Conservation (phyloP, 192 early-diverging fungal species). For the Phycomyces nitens region DNA sequence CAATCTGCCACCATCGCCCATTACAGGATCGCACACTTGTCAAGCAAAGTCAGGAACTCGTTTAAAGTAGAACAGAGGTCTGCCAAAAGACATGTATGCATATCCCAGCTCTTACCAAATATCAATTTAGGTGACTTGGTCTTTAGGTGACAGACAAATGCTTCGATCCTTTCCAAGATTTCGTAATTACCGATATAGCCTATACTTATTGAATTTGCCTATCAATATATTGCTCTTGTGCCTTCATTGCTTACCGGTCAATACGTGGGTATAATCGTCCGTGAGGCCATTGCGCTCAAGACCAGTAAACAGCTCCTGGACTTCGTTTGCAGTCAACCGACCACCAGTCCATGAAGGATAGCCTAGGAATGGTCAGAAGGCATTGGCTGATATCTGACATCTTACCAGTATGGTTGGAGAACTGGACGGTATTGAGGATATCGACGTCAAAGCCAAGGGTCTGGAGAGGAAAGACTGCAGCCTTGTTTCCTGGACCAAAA, state of each 20-base stretch:
- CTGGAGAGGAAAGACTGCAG: slow-evolving; percentile 90
- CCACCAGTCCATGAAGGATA: slow-evolving; percentile 75
- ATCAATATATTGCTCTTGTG: background rate
- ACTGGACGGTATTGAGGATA: slow-evolving; percentile 88
- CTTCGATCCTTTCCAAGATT: slow-evolving; percentile 54
- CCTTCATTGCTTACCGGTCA: slow-evolving; percentile 58
- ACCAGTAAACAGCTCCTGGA: slow-evolving; percentile 69
- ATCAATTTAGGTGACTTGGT: slow-evolving; percentile 42
- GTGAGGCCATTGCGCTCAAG: slow-evolving; percentile 70
- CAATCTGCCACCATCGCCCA: slow-evolving; percentile 83
- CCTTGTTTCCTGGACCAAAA: slow-evolving; percentile 70
- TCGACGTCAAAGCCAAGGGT: slow-evolving; percentile 89
- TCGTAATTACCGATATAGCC: slow-evolving; percentile 82
- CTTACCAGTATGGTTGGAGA: slow-evolving; percentile 88
- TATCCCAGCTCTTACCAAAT: slow-evolving; percentile 42
- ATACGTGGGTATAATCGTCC: slow-evolving; percentile 70
- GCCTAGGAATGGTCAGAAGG: slow-evolving; percentile 32
- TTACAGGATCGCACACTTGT: slow-evolving; percentile 77
- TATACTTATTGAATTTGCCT: background rate
- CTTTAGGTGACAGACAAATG: slow-evolving; percentile 54
- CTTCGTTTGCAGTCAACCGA: slow-evolving; percentile 56
- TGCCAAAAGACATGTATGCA: too few relatives aligned
- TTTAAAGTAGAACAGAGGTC: too few relatives aligned
- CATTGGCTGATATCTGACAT: background rate
- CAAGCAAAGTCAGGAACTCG: background rate